These are phyloP conservation scores for Coemansia sp. DNA, from an alignment of 192 early-diverging fungal species.

Conservation along the genomic window DNA sequence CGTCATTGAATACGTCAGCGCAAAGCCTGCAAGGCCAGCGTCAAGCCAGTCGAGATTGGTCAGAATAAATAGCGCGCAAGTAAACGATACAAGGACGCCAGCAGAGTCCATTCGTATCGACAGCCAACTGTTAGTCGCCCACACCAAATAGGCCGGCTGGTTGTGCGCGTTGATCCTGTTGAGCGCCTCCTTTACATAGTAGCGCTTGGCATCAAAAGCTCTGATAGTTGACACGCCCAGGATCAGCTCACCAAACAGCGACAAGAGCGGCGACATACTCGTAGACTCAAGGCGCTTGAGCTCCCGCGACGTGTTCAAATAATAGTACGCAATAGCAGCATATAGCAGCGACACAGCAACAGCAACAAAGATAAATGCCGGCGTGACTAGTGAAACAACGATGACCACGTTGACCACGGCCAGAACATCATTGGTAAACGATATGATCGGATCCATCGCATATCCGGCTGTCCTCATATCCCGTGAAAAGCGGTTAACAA, in stretches of 20 bases:
- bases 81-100: conserved; percentile 66
- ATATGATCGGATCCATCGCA: conserved; percentile 51
- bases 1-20: conserved; percentile 75
- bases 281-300: conserved; percentile 84
- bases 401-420: conserved; percentile 56
- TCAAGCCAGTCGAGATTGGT: conserved; percentile 55
- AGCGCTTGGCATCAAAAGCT: conserved; percentile 70
- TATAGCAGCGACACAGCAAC: conserved; percentile 60
- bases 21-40: conserved; percentile 55
- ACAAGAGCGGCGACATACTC: conserved; percentile 68
- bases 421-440: conserved; percentile 53
- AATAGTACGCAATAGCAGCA: conserved; percentile 62
- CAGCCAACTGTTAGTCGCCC: conserved; percentile 86
- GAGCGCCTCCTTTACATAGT: conserved; percentile 52
- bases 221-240: conserved; percentile 74
- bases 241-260: conserved; percentile 76
- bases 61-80: conserved; percentile 65
- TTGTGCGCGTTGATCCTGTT: conserved; percentile 74
- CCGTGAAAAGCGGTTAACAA: conserved; percentile 77
- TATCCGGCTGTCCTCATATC: conserved; percentile 65
- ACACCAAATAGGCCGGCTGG: conserved; percentile 77
- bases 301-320: conserved; percentile 74
- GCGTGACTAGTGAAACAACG: conserved; percentile 63
- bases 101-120: conserved; percentile 76
- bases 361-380: conserved; percentile 64